Evolutionary conservation across 139 green algal species (phyloP).

Genomic region (Mychonastes homosphaera): DNA sequence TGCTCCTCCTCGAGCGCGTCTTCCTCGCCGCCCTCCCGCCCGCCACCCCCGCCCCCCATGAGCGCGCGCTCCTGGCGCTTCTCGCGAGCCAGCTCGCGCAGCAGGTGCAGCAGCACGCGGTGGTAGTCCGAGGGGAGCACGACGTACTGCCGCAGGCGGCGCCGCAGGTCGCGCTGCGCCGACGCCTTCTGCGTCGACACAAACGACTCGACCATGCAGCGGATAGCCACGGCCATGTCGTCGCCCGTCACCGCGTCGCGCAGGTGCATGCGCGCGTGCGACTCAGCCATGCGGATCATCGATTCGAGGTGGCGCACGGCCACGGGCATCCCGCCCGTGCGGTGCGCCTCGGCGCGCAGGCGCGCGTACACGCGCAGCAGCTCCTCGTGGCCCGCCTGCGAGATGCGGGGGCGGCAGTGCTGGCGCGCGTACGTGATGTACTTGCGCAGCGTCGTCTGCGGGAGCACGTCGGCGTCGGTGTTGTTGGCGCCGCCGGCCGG

Average conservation of each 20-base stretch:
- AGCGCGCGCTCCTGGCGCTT: slow-evolving; percentile 24
- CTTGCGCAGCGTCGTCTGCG: slow-evolving; percentile 69
- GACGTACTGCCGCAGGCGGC: slow-evolving; percentile 55
- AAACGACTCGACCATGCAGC: slow-evolving; percentile 88
- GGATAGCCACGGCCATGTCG: slow-evolving; percentile 62
- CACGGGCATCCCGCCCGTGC: slow-evolving; percentile 88
- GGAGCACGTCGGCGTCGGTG: slow-evolving; percentile 9
- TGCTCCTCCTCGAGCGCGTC: slow-evolving; percentile 21
- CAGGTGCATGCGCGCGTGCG: slow-evolving; percentile 92
- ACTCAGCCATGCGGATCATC: slow-evolving; percentile 96
- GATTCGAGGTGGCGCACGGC: slow-evolving; percentile 93
- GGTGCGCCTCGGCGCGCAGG: slow-evolving; percentile 30
- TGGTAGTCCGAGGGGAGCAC: slow-evolving; percentile 30
- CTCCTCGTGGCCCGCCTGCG: slow-evolving; percentile 26
- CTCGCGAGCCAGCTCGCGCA: slow-evolving; percentile 56
- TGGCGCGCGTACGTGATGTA: slow-evolving; percentile 96
- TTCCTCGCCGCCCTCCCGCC: slow-evolving; percentile 15
- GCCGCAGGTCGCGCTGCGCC: slow-evolving; percentile 76
- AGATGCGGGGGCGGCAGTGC: slow-evolving; percentile 58
- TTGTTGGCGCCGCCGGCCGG: slow-evolving; percentile 8
- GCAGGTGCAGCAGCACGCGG: slow-evolving; percentile 48
- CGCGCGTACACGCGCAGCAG: slow-evolving; percentile 30
- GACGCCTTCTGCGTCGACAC: slow-evolving; percentile 91
- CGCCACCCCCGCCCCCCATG: slow-evolving; percentile 15
- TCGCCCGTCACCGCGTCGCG: slow-evolving; percentile 68